phyloP scores from a whole-genome alignment of 495 filamentous ascomycete species.

The Bacidia gigantensis region DNA sequence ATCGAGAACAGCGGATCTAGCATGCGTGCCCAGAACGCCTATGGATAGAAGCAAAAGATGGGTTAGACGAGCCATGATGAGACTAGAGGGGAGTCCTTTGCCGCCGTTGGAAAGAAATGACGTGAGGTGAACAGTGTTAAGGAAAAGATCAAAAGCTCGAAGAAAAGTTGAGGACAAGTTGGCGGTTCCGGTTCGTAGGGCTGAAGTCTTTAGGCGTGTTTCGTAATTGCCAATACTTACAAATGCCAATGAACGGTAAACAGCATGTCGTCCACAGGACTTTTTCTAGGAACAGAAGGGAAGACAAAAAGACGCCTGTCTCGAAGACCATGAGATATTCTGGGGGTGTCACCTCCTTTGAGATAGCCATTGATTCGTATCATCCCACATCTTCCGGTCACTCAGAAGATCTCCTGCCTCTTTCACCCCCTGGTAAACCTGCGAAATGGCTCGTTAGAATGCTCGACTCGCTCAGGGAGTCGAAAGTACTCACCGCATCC shows the following conservation, averaged over 20 bases:
- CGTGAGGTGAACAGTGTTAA: no score
- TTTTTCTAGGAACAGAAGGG: no score
- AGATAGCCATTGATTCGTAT: slow-evolving; percentile 51
- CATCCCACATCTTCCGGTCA: slow-evolving; percentile 48
- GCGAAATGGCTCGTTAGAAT: not conserved
- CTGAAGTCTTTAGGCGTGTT: not conserved
- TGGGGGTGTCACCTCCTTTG: slow-evolving; percentile 36
- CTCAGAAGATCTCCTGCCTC: slow-evolving; percentile 47
- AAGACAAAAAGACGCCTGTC: no score
- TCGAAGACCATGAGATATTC: not conserved
- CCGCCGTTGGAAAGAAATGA: no score
- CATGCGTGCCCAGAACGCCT: slow-evolving; percentile 29
- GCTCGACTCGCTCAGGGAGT: not conserved
- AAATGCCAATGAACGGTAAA: no score
- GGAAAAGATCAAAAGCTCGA: not conserved
- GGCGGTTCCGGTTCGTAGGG: not conserved
- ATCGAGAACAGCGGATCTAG: slow-evolving; percentile 54
- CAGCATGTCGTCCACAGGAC: not conserved
- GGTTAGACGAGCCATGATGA: slow-evolving; percentile 33
- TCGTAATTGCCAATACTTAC: not conserved
- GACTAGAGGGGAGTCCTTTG: no score
- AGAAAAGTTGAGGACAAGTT: not conserved
- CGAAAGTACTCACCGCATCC: slow-evolving; percentile 47
- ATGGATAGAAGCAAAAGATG: slow-evolving; percentile 32
- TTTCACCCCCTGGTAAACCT: slow-evolving; percentile 55